A percentile compares a stretch with the other conserved stretches of the same genome.
Conservation (phyloP, 192 early-diverging fungal species). For the Chytriomyces confervae region DNA sequence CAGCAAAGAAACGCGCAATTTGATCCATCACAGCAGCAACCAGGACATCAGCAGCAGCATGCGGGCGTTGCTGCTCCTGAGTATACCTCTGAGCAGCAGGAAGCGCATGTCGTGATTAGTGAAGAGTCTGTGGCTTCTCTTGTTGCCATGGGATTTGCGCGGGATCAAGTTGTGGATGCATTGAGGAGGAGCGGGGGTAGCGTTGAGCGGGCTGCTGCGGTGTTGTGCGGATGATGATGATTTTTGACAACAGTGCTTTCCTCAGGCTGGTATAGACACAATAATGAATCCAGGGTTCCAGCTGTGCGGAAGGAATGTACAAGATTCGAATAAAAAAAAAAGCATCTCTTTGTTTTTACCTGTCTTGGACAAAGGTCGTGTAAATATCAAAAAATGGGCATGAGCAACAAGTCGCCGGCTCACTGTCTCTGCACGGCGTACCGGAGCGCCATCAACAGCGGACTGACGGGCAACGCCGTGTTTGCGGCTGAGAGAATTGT, state of each 20-base stretch:
- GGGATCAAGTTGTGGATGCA: constrained; percentile 28
- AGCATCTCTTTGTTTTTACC: too few species aligned
- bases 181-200: constrained; percentile 23
- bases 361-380: too few species aligned
- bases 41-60: background rate
- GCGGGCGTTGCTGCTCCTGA: constrained; percentile 16
- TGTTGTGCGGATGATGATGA: constrained; percentile 2
- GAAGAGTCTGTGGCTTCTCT: constrained; percentile 33
- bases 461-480: constrained; percentile 43
- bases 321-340: too few species aligned
- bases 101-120: constrained; percentile 2
- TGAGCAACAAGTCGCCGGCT: too few species aligned
- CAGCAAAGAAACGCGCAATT: background rate
- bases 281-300: too few species aligned
- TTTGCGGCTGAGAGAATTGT: constrained; percentile 51
- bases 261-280: too few species aligned
- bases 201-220: constrained; percentile 32
- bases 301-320: too few species aligned
- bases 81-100: constrained; percentile 6
- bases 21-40: background rate
- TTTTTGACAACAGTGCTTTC: too few species aligned
- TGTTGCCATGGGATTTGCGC: constrained; percentile 38
- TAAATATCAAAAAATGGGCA: too few species aligned
- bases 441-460: constrained; percentile 21
- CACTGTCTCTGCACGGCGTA: background rate